phyloP scores from a whole-genome alignment of 2,329 filamentous ascomycete genomes.

The Fusarium marasasianum region DNA sequence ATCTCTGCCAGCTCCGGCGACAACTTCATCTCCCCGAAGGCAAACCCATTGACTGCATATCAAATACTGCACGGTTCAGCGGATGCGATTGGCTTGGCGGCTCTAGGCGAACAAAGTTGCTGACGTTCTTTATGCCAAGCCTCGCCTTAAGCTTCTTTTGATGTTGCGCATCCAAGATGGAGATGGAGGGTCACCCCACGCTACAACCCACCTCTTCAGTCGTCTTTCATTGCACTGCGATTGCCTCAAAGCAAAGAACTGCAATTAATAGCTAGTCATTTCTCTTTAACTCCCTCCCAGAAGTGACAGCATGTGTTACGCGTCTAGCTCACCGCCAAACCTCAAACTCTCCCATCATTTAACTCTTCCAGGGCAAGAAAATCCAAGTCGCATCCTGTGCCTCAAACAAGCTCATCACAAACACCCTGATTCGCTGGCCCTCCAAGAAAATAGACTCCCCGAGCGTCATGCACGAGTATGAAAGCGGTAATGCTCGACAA shows the following conservation, averaged over 20 bases:
- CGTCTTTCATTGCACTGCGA: background rate
- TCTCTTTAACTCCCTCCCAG: accelerated
- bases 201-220: background rate
- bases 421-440: slow-evolving; percentile 14
- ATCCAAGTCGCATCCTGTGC: background rate
- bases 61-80: background rate
- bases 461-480: slow-evolving; percentile 33
- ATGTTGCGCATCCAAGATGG: background rate
- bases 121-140: slow-evolving; percentile 6
- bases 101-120: background rate
- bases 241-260: background rate
- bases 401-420: slow-evolving; percentile 24
- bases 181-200: slow-evolving; percentile 3
- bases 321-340: background rate
- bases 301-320: background rate
- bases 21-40: background rate
- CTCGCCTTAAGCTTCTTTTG: slow-evolving; percentile 4
- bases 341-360: background rate
- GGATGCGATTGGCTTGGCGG: slow-evolving; percentile 3
- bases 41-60: background rate
- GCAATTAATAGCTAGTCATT: background rate
- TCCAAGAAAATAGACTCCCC: slow-evolving; percentile 31
- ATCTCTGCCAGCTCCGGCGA: background rate
- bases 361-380: background rate
- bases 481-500: slow-evolving; percentile 34